Evolutionary conservation across 176 grass and related monocot species (phyloP), one percentile per base, ranked within the genome.

Genomic region (Musa schizocarpa): DNA sequence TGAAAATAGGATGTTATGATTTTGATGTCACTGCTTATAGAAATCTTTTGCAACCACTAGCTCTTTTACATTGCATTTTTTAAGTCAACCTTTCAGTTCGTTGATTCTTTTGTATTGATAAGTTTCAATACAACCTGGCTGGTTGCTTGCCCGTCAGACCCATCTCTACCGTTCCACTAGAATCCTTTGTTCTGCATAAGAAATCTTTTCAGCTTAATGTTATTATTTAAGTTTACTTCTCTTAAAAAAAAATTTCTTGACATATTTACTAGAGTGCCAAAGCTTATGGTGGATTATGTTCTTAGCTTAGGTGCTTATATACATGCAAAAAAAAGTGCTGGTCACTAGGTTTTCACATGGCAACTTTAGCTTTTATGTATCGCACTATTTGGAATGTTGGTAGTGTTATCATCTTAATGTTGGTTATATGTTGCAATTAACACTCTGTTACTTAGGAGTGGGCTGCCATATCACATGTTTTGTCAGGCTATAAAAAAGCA

Each of bases 391-490:
- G 69, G 14, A 17, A 17, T 50, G 25, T 22, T 50, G 62, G 16
- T 66, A 27, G 11, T n/a, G 19, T 85, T 22, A 21, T 86, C 77
- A 43, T 69, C 72, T 74, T 29, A 80, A 83, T 14, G 22, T 29
- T 79, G 77, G 73, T 81, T 82, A 73, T 86, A 63, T 81, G 77
- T 66, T 78, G 68, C 52, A 72, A 84, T 79, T 84, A 76, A 86
- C n/a, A 61, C 68, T 63, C 80, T 71, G 78, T 89, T 64, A 83
- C 71, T 50, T 87, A 87, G 87, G 84, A 83, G 53, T 80, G 52
- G 78, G 75, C 71, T 81, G 53, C 76, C 73, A 83, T 79, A 81
- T 67, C 62, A 80, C 52, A 73, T 76, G 29, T 83, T 83, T 82
- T 79, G 79, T 55, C 82, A 87, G 80, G 90, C 67, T 50, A 70